Conservation (phyloP, 2,329 filamentous ascomycete species). For the Plenodomus tracheiphilus region DNA sequence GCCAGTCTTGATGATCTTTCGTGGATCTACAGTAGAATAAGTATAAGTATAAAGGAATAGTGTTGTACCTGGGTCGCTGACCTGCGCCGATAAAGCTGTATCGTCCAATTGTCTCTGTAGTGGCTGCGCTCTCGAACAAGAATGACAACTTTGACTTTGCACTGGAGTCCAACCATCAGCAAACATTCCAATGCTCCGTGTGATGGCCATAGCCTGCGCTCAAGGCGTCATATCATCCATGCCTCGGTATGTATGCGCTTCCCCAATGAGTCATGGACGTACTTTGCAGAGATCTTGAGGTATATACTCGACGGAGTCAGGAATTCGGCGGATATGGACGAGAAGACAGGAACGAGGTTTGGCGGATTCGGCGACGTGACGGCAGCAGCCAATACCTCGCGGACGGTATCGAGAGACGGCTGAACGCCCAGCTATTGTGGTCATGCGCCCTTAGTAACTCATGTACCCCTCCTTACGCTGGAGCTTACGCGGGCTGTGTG, state of each 20-base stretch:
- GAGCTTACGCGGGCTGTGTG: too few species aligned
- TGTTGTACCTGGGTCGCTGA: conserved; percentile 23
- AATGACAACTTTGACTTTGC: conserved; percentile 79
- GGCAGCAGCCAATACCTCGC: conserved; percentile 58
- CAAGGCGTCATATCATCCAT: background rate
- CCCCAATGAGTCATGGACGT: conserved; percentile 46
- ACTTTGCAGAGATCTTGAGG: conserved; percentile 81
- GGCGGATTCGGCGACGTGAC: conserved; percentile 60
- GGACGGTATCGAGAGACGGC: conserved; percentile 65
- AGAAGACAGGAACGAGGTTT: conserved; percentile 81
- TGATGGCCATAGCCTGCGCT: background rate
- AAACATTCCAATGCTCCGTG: background rate
- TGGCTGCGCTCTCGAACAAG: conserved; percentile 91
- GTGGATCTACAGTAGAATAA: conserved; percentile 53
- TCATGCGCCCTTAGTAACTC: conserved; percentile 39
- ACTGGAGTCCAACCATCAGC: conserved; percentile 35
- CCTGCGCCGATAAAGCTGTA: conserved; percentile 94
- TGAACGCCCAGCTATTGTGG: conserved; percentile 52
- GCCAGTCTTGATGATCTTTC: conserved; percentile 84
- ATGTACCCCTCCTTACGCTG: conserved; percentile 1
- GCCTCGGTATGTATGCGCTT: background rate
- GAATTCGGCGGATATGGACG: conserved; percentile 87
- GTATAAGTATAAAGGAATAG: background rate
- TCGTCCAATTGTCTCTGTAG: conserved; percentile 86
- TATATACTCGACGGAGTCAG: conserved; percentile 95